Evolutionary conservation across 1,139 yeast species (phyloP).

Genomic region (Williopsis jadinii): DNA sequence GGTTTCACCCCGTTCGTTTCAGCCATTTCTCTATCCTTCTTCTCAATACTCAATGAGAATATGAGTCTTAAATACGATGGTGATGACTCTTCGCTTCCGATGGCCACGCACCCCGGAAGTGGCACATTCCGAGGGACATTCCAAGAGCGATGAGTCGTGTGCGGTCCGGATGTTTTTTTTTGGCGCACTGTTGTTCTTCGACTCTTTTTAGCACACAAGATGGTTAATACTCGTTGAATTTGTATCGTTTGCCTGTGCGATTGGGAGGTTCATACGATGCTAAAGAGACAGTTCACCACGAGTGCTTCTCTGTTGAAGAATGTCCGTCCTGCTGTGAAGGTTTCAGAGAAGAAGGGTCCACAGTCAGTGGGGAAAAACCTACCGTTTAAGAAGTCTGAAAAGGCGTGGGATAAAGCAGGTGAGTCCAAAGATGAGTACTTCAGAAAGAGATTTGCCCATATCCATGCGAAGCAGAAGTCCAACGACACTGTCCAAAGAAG

Average conservation of each 20-base stretch:
- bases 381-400: conserved; percentile 30
- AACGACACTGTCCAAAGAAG: conserved; percentile 14
- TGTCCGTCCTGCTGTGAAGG: conserved; percentile 7
- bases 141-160: neutral
- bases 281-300: conserved; percentile 2
- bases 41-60: neutral
- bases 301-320: neutral
- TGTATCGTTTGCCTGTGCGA: too few relatives aligned
- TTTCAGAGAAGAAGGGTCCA: conserved; percentile 1
- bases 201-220: too few relatives aligned
- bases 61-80: too few relatives aligned
- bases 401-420: conserved; percentile 56
- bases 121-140: neutral
- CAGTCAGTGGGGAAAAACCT: conserved; percentile 35
- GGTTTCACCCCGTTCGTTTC: conserved; percentile 5
- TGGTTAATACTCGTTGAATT: too few relatives aligned
- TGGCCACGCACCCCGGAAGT: too few relatives aligned
- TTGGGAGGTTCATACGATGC: neutral
- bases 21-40: conserved; percentile 1
- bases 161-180: too few relatives aligned
- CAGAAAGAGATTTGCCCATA: conserved; percentile 48
- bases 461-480: conserved; percentile 41
- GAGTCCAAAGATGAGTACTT: conserved; percentile 50
- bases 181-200: too few relatives aligned
- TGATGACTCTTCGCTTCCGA: too few relatives aligned